Base-by-base conservation (phyloP, 345 rosid species). In the Adansonia digitata region DNA sequence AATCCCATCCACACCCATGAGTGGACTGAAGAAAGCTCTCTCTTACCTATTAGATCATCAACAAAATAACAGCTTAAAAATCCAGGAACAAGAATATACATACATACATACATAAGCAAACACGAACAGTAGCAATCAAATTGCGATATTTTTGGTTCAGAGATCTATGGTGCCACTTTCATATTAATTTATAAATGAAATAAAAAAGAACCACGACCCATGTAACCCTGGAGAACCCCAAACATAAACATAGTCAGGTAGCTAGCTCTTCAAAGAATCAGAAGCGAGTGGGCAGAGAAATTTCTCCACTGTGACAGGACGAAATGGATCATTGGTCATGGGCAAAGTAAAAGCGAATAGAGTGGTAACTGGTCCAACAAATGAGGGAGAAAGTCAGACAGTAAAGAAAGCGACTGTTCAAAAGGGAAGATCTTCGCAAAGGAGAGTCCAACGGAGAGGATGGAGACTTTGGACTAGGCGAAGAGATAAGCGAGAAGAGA, bases 11-110 rank as follows among this genome's bases (percentile, higher is more conserved):
- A 86, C 78, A 74, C 86, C 97, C 84, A 75, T 86, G 82, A 84
- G 84, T 94, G 98, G 95, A 94, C 98, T 81, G 88, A 90, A 88
- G 97, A 85, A 91, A 94, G 97, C 98, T 91, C 98, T 75, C 88
- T 84, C 71, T 62, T 27, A 51, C 20, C 77, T 35, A 2, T 15
- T 31, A 40, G 24, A 46, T 35, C 27, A 51, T 72, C 51, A 22
- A 37, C 7, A 60, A 20, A 0, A n/a, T n/a, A n/a, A n/a, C n/a
- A n/a, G n/a, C n/a, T n/a, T n/a, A n/a, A n/a, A n/a, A n/a, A n/a
- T n/a, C n/a, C n/a, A 51, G n/a, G 7, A 49, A 15, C 43, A n/a
- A n/a, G n/a, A n/a, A n/a, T n/a, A n/a, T n/a, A n/a, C n/a, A n/a
- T n/a, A n/a, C n/a, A n/a, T n/a, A n/a, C n/a, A n/a, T n/a, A n/a